Evolutionary conservation across 305 asterid genomes (phyloP).

Genomic region (Fraxinus sp.): DNA sequence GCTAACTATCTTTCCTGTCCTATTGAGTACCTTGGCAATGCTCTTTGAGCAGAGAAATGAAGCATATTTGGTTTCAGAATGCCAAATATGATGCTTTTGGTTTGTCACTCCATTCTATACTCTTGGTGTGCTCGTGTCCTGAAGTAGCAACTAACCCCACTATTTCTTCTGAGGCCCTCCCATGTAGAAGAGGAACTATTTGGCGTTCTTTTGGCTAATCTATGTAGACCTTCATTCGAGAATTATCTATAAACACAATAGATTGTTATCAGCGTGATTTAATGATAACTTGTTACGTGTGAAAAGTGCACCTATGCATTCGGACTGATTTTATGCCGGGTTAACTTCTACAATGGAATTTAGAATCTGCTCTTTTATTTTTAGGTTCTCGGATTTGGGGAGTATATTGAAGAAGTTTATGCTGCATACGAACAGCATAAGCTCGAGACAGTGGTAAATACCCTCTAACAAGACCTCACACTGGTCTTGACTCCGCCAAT

Average conservation of each 20-base stretch:
- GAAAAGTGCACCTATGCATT: not conserved
- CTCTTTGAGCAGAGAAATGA: not conserved
- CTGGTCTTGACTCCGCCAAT: not conserved
- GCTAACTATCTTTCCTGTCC: not conserved
- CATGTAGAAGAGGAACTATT: not conserved
- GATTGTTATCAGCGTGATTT: not conserved
- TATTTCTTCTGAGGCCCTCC: not conserved
- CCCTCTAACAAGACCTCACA: not conserved
- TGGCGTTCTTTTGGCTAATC: not conserved
- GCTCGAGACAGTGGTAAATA: conserved; percentile 69
- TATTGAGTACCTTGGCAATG: not conserved
- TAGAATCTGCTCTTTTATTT: conserved; percentile 5
- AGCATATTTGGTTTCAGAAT: not conserved
- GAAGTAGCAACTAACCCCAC: not conserved
- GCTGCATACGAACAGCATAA: conserved; percentile 96
- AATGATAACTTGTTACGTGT: not conserved
- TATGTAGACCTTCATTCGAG: not conserved
- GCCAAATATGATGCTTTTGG: conserved; percentile 9
- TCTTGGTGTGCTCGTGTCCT: not conserved
- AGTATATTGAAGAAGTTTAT: conserved; percentile 81
- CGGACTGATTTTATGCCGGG: not conserved
- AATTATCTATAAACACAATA: not conserved
- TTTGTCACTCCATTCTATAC: conserved; percentile 19
- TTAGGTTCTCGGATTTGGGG: conserved; percentile 93
- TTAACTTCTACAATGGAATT: not conserved